Percentiles rank a stretch among this genome's conserved stretches.
Evolutionary conservation across 2,329 filamentous ascomycete species (phyloP).

Genomic region (Xylaria sp.): DNA sequence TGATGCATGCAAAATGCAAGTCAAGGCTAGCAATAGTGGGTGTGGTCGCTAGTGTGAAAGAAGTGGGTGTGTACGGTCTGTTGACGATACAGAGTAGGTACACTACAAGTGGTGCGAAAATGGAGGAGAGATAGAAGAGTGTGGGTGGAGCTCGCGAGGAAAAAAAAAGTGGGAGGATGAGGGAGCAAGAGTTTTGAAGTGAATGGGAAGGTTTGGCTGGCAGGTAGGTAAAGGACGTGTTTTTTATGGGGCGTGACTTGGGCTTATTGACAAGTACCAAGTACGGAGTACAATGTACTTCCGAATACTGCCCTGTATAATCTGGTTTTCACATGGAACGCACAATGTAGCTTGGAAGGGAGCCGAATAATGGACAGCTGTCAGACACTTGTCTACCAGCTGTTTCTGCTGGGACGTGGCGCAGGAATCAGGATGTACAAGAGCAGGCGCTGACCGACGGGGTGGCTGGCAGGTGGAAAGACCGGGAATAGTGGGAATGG

Average conservation of each 20-base stretch:
- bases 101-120: conserved; percentile 30
- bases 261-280: conserved; percentile 21
- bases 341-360: conserved; percentile 16
- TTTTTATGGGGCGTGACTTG: conserved; percentile 15
- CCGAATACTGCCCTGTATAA: neutral
- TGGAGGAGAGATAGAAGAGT: conserved; percentile 34
- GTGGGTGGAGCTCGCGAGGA: conserved; percentile 39
- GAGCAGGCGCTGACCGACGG: conserved; percentile 1
- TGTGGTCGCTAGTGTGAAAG: conserved; percentile 27
- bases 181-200: conserved; percentile 26
- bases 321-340: neutral
- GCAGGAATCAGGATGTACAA: neutral
- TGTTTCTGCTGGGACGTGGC: conserved; percentile 5
- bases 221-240: conserved; percentile 28
- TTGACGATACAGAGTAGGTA: neutral
- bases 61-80: conserved; percentile 39
- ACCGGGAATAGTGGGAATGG: neutral
- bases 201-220: conserved; percentile 27
- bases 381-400: conserved; percentile 20
- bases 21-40: conserved; percentile 46
- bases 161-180: conserved; percentile 37
- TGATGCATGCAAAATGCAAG: conserved; percentile 51
- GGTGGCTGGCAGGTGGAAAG: conserved; percentile 27
- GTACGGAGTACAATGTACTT: conserved; percentile 14
- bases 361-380: conserved; percentile 17